Evolutionary conservation across 768 basidiomycete species (phyloP).

Genomic region (Dentipellis fragilis): DNA sequence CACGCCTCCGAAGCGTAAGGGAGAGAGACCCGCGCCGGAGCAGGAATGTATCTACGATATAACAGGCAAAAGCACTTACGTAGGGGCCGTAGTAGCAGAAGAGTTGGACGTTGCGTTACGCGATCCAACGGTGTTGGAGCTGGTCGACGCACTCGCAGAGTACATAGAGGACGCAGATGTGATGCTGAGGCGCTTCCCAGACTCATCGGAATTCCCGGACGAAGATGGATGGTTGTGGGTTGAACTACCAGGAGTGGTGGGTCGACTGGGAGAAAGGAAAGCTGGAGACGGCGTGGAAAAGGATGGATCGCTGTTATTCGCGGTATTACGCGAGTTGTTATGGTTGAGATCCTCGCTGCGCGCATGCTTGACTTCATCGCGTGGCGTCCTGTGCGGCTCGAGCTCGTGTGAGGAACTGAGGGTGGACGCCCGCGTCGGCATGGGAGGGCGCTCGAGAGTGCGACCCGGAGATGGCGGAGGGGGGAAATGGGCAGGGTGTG

Average conservation of each 20-base stretch:
- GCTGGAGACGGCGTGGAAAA: slow-evolving; percentile 16
- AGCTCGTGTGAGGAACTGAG: slow-evolving; percentile 42
- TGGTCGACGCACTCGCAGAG: slow-evolving; percentile 39
- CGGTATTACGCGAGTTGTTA: slow-evolving; percentile 42
- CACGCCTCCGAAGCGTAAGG: not conserved
- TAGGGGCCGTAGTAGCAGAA: slow-evolving; percentile 34
- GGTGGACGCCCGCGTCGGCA: slow-evolving; percentile 60
- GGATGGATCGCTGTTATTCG: slow-evolving; percentile 46
- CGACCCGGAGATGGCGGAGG: slow-evolving; percentile 1
- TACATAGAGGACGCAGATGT: slow-evolving; percentile 44
- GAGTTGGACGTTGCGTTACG: slow-evolving; percentile 34
- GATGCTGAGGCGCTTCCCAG: slow-evolving; percentile 33
- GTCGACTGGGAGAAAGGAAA: slow-evolving; percentile 47
- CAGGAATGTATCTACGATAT: not conserved
- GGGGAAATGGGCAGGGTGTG: not conserved
- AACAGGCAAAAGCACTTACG: slow-evolving; percentile 7
- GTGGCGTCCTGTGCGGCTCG: slow-evolving; percentile 33
- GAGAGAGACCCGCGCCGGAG: not conserved
- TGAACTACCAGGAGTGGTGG: slow-evolving; percentile 47
- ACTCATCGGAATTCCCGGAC: slow-evolving; percentile 42
- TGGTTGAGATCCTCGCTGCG: slow-evolving; percentile 31
- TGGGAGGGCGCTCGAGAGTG: slow-evolving; percentile 37
- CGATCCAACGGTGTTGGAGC: slow-evolving; percentile 36
- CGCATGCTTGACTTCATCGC: slow-evolving; percentile 5
- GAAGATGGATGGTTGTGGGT: slow-evolving; percentile 39